phyloP scores from a whole-genome alignment of 306 rosid genomes.

The Datisca glomerata region DNA sequence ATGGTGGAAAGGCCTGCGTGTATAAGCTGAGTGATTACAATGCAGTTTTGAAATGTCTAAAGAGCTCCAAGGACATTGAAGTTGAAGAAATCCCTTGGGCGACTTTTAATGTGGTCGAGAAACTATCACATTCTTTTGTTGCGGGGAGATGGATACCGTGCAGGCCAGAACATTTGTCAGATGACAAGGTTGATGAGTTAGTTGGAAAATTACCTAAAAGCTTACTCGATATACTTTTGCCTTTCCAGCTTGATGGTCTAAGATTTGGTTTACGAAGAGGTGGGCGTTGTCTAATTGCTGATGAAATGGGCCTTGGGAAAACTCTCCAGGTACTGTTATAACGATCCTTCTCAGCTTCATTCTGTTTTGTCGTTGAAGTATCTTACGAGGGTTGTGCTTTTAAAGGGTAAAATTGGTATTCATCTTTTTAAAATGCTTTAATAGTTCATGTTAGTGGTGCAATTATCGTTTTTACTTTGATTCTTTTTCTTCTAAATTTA shows the following conservation, averaged over 20 bases:
- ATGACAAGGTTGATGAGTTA: slow-evolving; percentile 53
- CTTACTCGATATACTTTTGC: slow-evolving; percentile 42
- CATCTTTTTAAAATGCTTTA: neutral
- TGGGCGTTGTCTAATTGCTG: slow-evolving; percentile 87
- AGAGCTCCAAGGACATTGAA: slow-evolving; percentile 31
- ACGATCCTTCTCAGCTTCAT: slow-evolving; percentile 6
- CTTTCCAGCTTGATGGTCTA: slow-evolving; percentile 79
- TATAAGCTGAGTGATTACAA: slow-evolving; percentile 45
- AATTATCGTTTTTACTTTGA: neutral
- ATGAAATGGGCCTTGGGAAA: slow-evolving; percentile 96
- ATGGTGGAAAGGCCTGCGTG: slow-evolving; percentile 56
- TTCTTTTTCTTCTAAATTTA: neutral
- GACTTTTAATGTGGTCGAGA: slow-evolving; percentile 61
- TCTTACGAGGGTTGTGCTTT: too few species aligned
- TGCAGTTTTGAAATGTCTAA: slow-evolving; percentile 40
- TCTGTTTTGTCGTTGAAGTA: too few species aligned
- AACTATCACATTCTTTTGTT: slow-evolving; percentile 37
- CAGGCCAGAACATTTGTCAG: slow-evolving; percentile 63
- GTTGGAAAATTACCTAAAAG: slow-evolving; percentile 48
- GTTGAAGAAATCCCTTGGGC: slow-evolving; percentile 81
- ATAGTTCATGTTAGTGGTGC: slow-evolving; percentile 1
- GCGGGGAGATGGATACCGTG: slow-evolving; percentile 51
- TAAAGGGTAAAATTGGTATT: too few species aligned
- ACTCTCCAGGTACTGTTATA: slow-evolving; percentile 96
- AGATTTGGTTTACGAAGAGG: slow-evolving; percentile 76